These are phyloP conservation scores for Salvia hispanica DNA, from an alignment of 257 asterid genomes.

Conservation along the genomic window DNA sequence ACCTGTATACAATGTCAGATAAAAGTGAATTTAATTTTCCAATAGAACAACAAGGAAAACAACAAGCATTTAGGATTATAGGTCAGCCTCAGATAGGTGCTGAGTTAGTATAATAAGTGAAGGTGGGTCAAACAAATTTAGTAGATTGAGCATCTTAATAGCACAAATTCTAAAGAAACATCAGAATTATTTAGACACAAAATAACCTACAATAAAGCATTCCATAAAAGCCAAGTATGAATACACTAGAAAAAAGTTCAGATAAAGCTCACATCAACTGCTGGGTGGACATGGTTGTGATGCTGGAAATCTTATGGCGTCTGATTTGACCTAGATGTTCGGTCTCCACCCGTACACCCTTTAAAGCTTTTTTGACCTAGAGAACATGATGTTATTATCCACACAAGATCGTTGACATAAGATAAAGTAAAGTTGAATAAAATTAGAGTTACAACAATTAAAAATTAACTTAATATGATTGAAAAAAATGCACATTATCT, in stretches of 20 bases:
- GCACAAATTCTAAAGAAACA: background rate
- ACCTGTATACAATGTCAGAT: slow-evolving; percentile 42
- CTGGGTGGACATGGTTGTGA: slow-evolving; percentile 40
- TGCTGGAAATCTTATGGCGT: slow-evolving; percentile 50
- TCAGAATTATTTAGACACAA: background rate
- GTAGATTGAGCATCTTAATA: background rate
- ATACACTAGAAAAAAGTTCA: background rate
- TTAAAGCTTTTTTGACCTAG: slow-evolving; percentile 58
- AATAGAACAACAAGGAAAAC: background rate
- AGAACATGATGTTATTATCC: background rate
- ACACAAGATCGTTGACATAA: background rate
- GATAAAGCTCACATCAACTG: slow-evolving; percentile 51
- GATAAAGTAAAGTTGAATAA: background rate
- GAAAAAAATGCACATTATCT: background rate
- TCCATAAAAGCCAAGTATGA: background rate
- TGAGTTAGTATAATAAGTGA: background rate
- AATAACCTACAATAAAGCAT: background rate
- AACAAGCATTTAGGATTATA: background rate
- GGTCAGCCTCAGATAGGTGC: background rate
- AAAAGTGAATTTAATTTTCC: background rate
- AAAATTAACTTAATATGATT: slow-evolving; percentile 1
- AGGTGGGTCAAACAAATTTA: background rate
- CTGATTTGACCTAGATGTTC: slow-evolving; percentile 34
- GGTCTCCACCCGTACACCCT: slow-evolving; percentile 53
- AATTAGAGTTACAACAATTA: background rate